Base-by-base conservation (phyloP, 2,329 filamentous ascomycete species). In the Aspergillus oerlinghausenensis region DNA sequence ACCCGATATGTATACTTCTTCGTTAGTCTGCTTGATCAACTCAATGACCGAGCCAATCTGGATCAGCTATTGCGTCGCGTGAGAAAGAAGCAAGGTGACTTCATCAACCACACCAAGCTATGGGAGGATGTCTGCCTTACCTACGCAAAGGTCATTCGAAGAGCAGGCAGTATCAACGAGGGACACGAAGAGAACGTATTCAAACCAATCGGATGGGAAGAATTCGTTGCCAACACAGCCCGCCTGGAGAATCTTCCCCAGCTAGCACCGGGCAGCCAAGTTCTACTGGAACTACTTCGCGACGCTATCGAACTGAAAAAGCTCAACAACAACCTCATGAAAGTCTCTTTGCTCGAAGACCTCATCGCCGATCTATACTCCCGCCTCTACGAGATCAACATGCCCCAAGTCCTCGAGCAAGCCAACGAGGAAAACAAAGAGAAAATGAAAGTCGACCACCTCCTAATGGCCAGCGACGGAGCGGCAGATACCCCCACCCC, bases 291-390 rank as follows among this genome's bases (percentile, higher is more conserved):
- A 55, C 77, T 87, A 6, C 77, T 90, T 10, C 80, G 84, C 45
- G 87, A 90, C 60, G 82, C 84, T 1, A 78, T 87, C 26, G 88
- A 90, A 63, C 75, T 90, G 35, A 89, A 89, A 68, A 88, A 86
- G 70, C 82, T 97, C 48, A 99, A 99, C 69, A 87, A 88, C 43
- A 88, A 88, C 49, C 80, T 96, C 7, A 94, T 95, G 83, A 97
- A 96, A 73, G 84, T 88, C 0, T 84, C 86, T 0, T 81, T 87
- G 9, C 93, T 97, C 48, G 94, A 99, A 66, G 94, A 99, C 67
- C 82, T 97, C n/a, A 89, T 97, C 62, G 89, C 88, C 23, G 94
- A 99, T 73, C 87, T 89, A 50, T 99, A 96, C 72, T 88, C 90
- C 1, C 82, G 85, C 11, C 55, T 76, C 9, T 77, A 75, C 56